Evolutionary conservation across 1,139 yeast genomes (phyloP).

Genomic region (Taiozyma sp.): DNA sequence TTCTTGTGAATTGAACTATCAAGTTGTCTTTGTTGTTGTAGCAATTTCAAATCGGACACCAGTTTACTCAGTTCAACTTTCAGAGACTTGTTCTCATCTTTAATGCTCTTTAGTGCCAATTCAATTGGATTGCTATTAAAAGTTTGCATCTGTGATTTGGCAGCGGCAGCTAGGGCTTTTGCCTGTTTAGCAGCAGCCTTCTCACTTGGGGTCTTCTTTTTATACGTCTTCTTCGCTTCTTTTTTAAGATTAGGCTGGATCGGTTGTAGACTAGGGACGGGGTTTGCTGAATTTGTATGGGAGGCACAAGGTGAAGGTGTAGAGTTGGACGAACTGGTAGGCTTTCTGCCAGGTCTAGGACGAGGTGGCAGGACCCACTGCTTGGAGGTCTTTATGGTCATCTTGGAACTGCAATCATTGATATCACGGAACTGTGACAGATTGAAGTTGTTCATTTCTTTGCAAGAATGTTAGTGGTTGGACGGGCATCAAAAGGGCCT

Average conservation of each 20-base stretch:
- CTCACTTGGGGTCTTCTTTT: conserved; percentile 1
- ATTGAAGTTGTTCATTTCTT: not conserved
- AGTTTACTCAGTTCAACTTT: conserved; percentile 21
- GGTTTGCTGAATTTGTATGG: not conserved
- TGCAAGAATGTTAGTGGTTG: not conserved
- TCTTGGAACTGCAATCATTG: conserved; percentile 4
- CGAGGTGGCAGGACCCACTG: conserved; percentile 91
- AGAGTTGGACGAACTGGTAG: conserved; percentile 28
- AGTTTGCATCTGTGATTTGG: not conserved
- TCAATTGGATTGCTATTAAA: conserved; percentile 7
- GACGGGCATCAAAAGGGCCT: not conserved
- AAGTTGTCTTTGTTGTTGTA: conserved; percentile 13
- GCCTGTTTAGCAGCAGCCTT: conserved; percentile 1
- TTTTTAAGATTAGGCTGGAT: not conserved
- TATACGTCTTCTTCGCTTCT: conserved; percentile 6
- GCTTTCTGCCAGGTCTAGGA: conserved; percentile 88
- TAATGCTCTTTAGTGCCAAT: conserved; percentile 16
- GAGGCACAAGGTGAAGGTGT: conserved; percentile 1
- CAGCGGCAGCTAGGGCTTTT: not conserved
- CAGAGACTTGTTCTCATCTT: conserved; percentile 19
- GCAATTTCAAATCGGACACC: conserved; percentile 18
- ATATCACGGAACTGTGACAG: not conserved
- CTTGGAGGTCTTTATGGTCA: conserved; percentile 50
- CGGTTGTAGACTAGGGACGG: not conserved
- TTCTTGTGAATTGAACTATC: conserved; percentile 15